Base-by-base conservation (phyloP, 345 rosid species). In the Aethionema arabicum region DNA sequence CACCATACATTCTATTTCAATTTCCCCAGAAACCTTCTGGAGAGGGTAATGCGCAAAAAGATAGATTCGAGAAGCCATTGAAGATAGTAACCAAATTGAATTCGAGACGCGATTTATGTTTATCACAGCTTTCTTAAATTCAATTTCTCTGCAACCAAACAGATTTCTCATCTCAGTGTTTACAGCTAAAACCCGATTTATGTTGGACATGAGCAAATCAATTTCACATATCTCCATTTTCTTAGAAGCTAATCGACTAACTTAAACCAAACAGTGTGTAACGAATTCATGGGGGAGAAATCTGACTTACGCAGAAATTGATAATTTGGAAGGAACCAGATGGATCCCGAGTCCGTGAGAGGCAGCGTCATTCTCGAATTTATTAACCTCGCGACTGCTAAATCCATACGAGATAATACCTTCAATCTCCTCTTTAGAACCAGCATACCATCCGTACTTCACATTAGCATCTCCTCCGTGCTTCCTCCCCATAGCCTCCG, bases 401-500 rank as follows among this genome's bases (percentile, higher is more conserved):
- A 80, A 85, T 1, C 91, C 91, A 53, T 61, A 49, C 5, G 56
- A n/a, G 31, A 79, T 1, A 10, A 80, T 76, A 5, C 63, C 7
- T 11, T 61, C 29, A 36, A 77, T 59, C 65, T 85, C 81, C 2
- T 75, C 66, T 59, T 16, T 64, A 4, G 84, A 72, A 29, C 61
- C 79, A 41, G 72, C 77, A 52, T 64, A 80, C 84, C 84, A 85
- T 16, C 74, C 87, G 12, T 14, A 51, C 45, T 35, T 50, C 0
- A 72, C 48, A 51, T 82, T 78, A 6, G 79, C 69, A 50, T 75
- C 45, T 0, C 87, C 85, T 0, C 76, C 81, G 27, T 63, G 15
- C 57, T 77, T 85, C 29, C 66, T 68, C 3, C 73, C 76, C 14
- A 82, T 61, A 16, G 86, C 80, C 31, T 65, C 61, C 0, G 64